Evolutionary conservation across 2,329 filamentous ascomycete species (phyloP), one percentile per base, ranked within the genome.

Genomic region (Rosellinia necatrix): DNA sequence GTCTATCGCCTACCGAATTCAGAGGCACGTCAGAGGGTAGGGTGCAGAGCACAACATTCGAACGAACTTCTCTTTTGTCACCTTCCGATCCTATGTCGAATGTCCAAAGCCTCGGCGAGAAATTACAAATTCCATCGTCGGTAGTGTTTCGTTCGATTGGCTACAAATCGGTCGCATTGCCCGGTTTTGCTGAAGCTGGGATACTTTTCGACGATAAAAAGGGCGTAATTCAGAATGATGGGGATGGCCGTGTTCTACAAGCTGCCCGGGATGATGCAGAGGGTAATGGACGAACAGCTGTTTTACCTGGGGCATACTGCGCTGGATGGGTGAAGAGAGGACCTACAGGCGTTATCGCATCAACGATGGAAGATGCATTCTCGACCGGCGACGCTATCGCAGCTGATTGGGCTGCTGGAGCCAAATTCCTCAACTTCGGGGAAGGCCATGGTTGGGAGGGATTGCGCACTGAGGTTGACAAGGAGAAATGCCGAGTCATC

Each of bases 291-390:
- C 78, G 49, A 65, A 77, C 62, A 74, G 80, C 59, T 67, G 77
- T 62, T 68, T 83, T 71, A 67, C 84, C 87, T 0, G 91, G 93
- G 0, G 73, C 96, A 24, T 99, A 99, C 74, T 96, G 92, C 63
- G 90, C 93, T 13, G 94, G 94, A 0, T 99, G 94, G 94, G 92
- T 97, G 8, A 97, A 97, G 76, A 84, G 89, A 30, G 94, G 94
- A 0, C 93, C 94, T 0, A 97, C 92, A 0, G 94, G 94, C 2
- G 92, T 97, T 3, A 99, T 99, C 71, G 93, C 93, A 1, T 92
- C 88, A 25, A 99, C 94, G 0, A 96, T 99, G 91, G 85, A 89
- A 57, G 94, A 99, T 71, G 93, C 94, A 0, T 99, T 97, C 67
- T 82, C 84, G 7, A 96, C 92, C 0, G 94, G 87, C 1, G 92